These are phyloP conservation scores for Hanseniaspora lachancei DNA, from an alignment of 805 yeast species.

Conservation along the genomic window DNA sequence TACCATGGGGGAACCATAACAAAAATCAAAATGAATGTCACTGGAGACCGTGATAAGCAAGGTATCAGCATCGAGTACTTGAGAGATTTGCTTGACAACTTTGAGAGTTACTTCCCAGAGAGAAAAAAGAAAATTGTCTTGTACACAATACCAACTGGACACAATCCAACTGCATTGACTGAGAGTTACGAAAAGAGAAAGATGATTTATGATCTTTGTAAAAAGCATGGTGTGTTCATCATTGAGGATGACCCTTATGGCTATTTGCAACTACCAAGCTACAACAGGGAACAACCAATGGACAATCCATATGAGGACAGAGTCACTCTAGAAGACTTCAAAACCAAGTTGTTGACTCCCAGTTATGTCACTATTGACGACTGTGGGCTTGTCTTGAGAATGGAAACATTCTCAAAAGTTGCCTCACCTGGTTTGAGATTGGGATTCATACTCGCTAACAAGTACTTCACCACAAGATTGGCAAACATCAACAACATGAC, in stretches of 20 bases:
- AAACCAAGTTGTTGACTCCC: constrained; percentile 33
- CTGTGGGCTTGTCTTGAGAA: constrained; percentile 46
- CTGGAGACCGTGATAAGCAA: constrained; percentile 36
- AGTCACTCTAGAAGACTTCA: constrained; percentile 33
- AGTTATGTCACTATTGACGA: constrained; percentile 43
- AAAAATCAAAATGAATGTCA: constrained; percentile 41
- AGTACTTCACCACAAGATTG: constrained; percentile 33
- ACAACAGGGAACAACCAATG: constrained; percentile 21
- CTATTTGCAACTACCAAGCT: constrained; percentile 39
- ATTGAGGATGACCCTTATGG: constrained; percentile 65
- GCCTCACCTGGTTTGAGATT: constrained; percentile 56
- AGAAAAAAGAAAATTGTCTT: constrained; percentile 41
- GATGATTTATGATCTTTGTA: constrained; percentile 40
- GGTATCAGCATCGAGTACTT: constrained; percentile 43
- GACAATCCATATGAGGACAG: constrained; percentile 24
- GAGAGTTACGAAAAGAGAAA: constrained; percentile 36
- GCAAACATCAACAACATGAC: constrained; percentile 32
- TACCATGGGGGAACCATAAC: constrained; percentile 41
- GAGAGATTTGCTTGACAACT: constrained; percentile 38
- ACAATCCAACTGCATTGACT: constrained; percentile 55
- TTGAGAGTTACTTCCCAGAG: constrained; percentile 38
- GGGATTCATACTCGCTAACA: constrained; percentile 45
- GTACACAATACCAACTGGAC: constrained; percentile 59
- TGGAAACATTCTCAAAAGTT: constrained; percentile 53
- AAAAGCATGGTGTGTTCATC: constrained; percentile 42